phyloP scores from a whole-genome alignment of 1,284 basidiomycete species.

The Apiotrichum akiyoshidainum region DNA sequence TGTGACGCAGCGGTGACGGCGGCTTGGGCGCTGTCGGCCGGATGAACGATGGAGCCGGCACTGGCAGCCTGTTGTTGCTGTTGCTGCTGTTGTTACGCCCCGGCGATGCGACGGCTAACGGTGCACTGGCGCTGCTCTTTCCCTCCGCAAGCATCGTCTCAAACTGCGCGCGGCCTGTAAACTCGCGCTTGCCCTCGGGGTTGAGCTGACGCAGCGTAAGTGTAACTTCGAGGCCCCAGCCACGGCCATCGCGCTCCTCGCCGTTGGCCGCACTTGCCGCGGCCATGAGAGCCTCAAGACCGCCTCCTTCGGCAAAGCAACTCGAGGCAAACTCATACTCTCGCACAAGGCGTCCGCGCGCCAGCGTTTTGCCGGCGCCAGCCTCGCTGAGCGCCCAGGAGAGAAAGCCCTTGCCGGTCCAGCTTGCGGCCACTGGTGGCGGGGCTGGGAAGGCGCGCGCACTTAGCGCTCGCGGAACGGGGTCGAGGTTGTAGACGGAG shows the following conservation, averaged over 20 bases:
- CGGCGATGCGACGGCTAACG: constrained; percentile 14
- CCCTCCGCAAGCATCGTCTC: constrained; percentile 34
- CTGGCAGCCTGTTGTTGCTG: not conserved
- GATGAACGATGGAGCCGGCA: constrained; percentile 5
- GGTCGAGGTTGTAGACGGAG: constrained; percentile 47
- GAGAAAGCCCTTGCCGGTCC: constrained; percentile 45
- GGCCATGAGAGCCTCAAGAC: constrained; percentile 44
- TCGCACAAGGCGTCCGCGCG: constrained; percentile 36
- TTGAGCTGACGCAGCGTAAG: constrained; percentile 42
- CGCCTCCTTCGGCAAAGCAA: constrained; percentile 32
- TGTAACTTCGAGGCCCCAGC: constrained; percentile 45
- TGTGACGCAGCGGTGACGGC: constrained; percentile 10
- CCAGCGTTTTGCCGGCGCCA: constrained; percentile 31
- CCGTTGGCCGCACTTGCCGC: constrained; percentile 16
- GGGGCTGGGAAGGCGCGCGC: constrained; percentile 9
- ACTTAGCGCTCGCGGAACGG: constrained; percentile 9
- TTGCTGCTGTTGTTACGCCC: not conserved
- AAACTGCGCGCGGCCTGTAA: constrained; percentile 35
- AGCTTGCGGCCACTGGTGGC: constrained; percentile 13
- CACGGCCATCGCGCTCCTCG: constrained; percentile 37
- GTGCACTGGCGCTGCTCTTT: constrained; percentile 16
- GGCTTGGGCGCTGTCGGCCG: constrained; percentile 7
- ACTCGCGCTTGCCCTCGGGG: constrained; percentile 39
- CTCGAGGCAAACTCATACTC: constrained; percentile 41
- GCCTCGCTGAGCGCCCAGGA: constrained; percentile 40